Evolutionary conservation across 2,329 filamentous ascomycete genomes (phyloP), one percentile per base, ranked within the genome.

Genomic region (Verruconis gallopava): DNA sequence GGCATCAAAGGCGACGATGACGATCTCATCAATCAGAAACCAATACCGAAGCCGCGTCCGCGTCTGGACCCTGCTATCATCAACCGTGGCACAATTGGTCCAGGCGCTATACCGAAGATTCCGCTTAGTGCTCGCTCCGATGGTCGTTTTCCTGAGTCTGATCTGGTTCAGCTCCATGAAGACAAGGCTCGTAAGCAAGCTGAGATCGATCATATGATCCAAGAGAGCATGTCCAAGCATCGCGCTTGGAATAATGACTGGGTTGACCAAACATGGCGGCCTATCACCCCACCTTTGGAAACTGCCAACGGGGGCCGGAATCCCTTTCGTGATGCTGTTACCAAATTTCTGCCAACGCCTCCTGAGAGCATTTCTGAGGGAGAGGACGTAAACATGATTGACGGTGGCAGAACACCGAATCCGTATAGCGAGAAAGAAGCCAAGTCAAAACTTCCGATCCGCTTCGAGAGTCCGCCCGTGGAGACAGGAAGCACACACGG

Each of bases 1-100:
- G 79, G 81, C 52, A 89, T 96, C 68, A 93, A 91, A 65, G 79
- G 77, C 51, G 84, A 93, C 54, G 91, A 96, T 55, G 89, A 96
- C 54, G 86, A 95, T 58, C 73, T 94, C 28, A 64, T 70, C 54
- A 79, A 94, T 66, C 93, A 93, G 32, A 44, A 40, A 14, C 58
- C 59, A 38, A 52, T 57, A 25, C 53, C 54, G 21, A 60, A 64
- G 47, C 52, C 49, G 65, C 80, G 50, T 63, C 33, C 33, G 18
- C 82, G 62, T 72, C 75, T 52, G 67, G 76, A 55, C 65, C 53
- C 56, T 14, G 58, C 75, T 45, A 72, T 72, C 47, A 67, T 73
- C 41, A 79, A 81, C 52, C 65, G 83, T 48, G 82, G 84, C 47
- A 68, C 25, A 12, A 15, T 38, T 9, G 30, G 81, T 47, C 76